These are phyloP conservation scores for Phenoliferia sp. DNA, from an alignment of 1,284 basidiomycete species.

Conservation along the genomic window DNA sequence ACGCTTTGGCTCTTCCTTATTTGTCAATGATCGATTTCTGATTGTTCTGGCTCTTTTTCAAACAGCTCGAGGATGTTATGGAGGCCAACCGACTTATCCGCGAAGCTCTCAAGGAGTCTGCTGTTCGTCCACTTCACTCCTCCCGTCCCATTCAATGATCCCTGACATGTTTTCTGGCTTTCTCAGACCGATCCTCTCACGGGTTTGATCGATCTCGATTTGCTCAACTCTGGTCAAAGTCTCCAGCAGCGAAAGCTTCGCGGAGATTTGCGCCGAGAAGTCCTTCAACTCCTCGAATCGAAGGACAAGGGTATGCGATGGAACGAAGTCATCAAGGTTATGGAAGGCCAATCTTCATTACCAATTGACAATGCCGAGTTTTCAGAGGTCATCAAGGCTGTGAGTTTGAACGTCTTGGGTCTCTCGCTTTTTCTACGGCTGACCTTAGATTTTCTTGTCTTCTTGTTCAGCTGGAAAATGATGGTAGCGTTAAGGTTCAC, in stretches of 20 bases:
- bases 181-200: slow-evolving; percentile 78
- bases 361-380: slow-evolving; percentile 58
- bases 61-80: slow-evolving; percentile 61
- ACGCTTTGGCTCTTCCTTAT: not conserved
- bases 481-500: slow-evolving; percentile 19
- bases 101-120: slow-evolving; percentile 79
- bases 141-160: not conserved
- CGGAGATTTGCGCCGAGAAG: slow-evolving; percentile 76
- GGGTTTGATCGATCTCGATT: slow-evolving; percentile 91
- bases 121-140: slow-evolving; percentile 27
- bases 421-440: not conserved
- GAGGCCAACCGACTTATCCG: slow-evolving; percentile 91
- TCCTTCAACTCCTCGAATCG: slow-evolving; percentile 59
- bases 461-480: slow-evolving; percentile 14
- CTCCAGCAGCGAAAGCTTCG: slow-evolving; percentile 72
- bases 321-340: slow-evolving; percentile 65
- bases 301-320: slow-evolving; percentile 63
- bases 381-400: slow-evolving; percentile 48
- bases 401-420: not conserved
- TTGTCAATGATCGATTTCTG: not conserved
- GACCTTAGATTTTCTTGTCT: not conserved
- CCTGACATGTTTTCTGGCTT: not conserved
- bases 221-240: slow-evolving; percentile 90
- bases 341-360: slow-evolving; percentile 74
- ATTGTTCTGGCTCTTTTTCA: not conserved